Evolutionary conservation across 2,329 filamentous ascomycete species (phyloP).

Genomic region (Cordyceps militaris): DNA sequence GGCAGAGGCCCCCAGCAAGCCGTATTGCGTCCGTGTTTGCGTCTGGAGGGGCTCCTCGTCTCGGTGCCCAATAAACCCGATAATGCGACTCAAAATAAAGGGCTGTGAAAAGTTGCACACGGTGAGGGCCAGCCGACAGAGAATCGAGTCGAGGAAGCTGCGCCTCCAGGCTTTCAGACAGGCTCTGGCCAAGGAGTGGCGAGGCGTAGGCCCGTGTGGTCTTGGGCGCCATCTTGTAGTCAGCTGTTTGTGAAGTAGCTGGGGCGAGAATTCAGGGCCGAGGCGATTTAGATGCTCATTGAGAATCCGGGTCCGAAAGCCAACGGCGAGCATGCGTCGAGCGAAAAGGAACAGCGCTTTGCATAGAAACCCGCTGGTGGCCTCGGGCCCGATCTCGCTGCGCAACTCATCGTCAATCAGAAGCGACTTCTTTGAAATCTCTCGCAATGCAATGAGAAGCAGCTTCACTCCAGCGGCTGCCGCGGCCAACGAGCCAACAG

Average conservation of each 20-base stretch:
- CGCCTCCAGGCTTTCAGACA: not conserved
- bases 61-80: constrained; percentile 8
- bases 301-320: not conserved
- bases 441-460: not conserved
- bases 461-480: not conserved
- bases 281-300: not conserved
- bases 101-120: not conserved
- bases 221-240: not conserved
- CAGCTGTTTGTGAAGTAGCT: not conserved
- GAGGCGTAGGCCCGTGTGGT: not conserved
- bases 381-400: not conserved
- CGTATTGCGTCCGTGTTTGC: not conserved
- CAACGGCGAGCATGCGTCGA: not conserved
- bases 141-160: not conserved
- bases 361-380: not conserved
- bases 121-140: not conserved
- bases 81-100: not conserved
- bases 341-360: not conserved
- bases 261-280: not conserved
- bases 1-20: not conserved
- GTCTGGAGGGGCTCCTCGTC: not conserved
- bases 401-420: not conserved
- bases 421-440: not conserved
- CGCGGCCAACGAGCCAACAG: not conserved
- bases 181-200: not conserved